Base-by-base conservation (phyloP, 129 eudicot species). In the Chrysanthemum lavandulifolium region DNA sequence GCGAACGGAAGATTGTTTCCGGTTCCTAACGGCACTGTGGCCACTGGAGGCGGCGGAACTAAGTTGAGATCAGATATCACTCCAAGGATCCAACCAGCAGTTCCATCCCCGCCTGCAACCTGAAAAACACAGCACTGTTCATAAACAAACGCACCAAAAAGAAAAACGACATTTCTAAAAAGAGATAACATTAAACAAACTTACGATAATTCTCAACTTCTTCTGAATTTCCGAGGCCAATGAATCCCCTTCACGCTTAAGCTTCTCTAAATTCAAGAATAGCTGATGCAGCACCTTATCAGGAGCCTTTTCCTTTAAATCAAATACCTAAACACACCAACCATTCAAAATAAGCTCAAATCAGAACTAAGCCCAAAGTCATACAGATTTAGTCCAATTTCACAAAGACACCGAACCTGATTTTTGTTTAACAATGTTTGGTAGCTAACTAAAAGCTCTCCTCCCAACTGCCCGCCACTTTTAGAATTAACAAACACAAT, bases 41-140 rank as follows among this genome's bases (percentile, higher is more conserved):
- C 97, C 16, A 92, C 83, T 5, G 97, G 97, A 23, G 97, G 97
- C 29, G 94, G 79, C 18, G 79, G 84, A 67, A 83, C 53, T 65
- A 92, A 75, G 21, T 85, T 89, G 58, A 92, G 87, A 75, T 92
- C 97, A 59, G 85, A 84, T 52, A 89, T 80, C 62, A 92, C 96
- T 76, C 97, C 96, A 73, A 92, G 96, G 50, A 92, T 79, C 96
- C 97, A 92, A 62, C 94, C 91, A 80, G 97, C 97, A n/a, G 97
- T 92, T 68, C 97, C 97, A 80, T 92, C 97, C 61, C 97, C 97
- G 8, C 97, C 97, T 54, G 97, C 97, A 80, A 92, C 97, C 97
- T 92, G 33, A 66, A 57, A 77, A 65, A 54, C 55, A 33, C 52
- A 45, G 19, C 47, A 63, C 18, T 40, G 5, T 16, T 43, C 50